A percentile compares a stretch with the other conserved stretches of the same genome.
Evolutionary conservation across 257 asterid species (phyloP).

Genomic region (Solanum microdontum): DNA sequence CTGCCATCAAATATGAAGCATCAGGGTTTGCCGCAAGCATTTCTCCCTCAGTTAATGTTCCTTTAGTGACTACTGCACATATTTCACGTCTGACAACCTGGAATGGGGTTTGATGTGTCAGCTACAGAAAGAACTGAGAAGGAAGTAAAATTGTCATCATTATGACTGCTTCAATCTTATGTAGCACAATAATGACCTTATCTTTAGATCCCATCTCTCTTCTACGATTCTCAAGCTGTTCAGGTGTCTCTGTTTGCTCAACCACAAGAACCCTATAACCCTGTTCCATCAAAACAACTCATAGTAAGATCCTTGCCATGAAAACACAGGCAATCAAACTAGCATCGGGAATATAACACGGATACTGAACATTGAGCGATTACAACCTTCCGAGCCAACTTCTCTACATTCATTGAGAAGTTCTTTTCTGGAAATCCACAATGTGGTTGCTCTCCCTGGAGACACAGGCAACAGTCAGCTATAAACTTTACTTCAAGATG

Average conservation of each 20-base stretch:
- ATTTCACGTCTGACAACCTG: conserved; percentile 96
- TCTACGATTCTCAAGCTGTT: conserved; percentile 89
- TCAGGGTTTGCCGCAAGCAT: conserved; percentile 67
- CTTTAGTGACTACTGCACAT: conserved; percentile 86
- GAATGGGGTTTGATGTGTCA: conserved; percentile 4
- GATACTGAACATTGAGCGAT: background rate
- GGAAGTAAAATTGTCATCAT: background rate
- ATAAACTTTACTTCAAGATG: background rate
- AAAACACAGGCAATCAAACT: background rate
- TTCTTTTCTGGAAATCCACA: conserved; percentile 99
- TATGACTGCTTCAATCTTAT: background rate
- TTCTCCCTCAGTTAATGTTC: conserved; percentile 95
- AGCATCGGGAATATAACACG: background rate
- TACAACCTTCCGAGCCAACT: conserved; percentile 80
- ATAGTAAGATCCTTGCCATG: background rate
- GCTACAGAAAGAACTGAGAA: background rate
- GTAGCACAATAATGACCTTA: conserved; percentile 42
- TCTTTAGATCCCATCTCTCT: conserved; percentile 80
- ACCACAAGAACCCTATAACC: conserved; percentile 94
- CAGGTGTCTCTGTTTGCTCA: conserved; percentile 99
- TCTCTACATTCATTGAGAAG: conserved; percentile 74
- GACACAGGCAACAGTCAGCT: conserved; percentile 7
- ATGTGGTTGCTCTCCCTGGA: conserved; percentile 97
- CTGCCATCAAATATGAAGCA: conserved; percentile 75
- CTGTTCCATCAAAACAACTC: conserved; percentile 30